Conservation (phyloP, 2,329 filamentous ascomycete species). For the Nannizzia gypsea region DNA sequence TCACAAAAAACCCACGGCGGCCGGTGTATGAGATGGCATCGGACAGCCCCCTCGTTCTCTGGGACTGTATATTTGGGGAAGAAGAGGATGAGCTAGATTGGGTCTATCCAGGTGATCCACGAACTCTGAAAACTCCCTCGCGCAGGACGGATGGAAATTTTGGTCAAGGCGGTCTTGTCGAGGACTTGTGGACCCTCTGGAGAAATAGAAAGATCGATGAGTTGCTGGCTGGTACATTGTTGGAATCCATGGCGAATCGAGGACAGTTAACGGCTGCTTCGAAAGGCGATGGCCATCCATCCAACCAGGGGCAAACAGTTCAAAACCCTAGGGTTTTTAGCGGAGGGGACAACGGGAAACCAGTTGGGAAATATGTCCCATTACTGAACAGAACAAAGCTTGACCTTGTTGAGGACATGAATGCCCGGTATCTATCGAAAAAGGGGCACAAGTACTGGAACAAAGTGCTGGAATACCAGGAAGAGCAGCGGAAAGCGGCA, state of each 20-base stretch:
- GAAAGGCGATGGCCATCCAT: constrained; percentile 17
- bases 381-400: constrained; percentile 45
- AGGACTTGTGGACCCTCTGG: constrained; percentile 74
- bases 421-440: constrained; percentile 42
- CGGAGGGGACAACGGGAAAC: constrained; percentile 43
- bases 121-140: constrained; percentile 18
- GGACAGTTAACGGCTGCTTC: constrained; percentile 25
- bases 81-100: constrained; percentile 57
- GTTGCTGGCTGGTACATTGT: constrained; percentile 60
- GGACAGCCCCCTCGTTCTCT: constrained; percentile 81
- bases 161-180: constrained; percentile 54
- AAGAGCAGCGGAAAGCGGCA: background rate
- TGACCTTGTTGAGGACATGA: constrained; percentile 50
- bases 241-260: constrained; percentile 48
- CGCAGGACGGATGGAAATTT: constrained; percentile 47
- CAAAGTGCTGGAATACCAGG: background rate
- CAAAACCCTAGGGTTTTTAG: constrained; percentile 45
- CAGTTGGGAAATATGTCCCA: constrained; percentile 47
- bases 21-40: constrained; percentile 85
- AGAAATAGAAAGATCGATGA: constrained; percentile 80
- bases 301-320: constrained; percentile 19
- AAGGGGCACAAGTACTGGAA: constrained; percentile 7
- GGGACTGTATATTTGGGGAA: constrained; percentile 82
- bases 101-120: constrained; percentile 64
- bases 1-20: constrained; percentile 56